A percentile compares a stretch with the other conserved stretches of the same genome.
Conservation (phyloP, 2,329 filamentous ascomycete species). For the Alternaria alternata region DNA sequence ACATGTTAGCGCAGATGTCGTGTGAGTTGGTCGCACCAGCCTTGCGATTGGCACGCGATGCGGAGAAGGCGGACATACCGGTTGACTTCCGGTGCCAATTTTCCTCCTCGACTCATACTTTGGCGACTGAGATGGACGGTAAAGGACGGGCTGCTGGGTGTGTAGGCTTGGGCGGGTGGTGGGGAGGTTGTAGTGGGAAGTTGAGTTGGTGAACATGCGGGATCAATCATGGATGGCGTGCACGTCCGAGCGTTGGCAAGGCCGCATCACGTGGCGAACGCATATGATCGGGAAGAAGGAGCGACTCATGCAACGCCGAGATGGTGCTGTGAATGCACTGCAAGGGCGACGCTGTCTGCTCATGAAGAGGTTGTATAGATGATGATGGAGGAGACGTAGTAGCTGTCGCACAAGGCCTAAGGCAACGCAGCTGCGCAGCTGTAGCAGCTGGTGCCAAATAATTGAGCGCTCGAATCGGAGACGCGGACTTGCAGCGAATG, state of each 20-base stretch:
- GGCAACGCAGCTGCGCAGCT: neutral
- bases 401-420: neutral
- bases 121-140: conserved; percentile 38
- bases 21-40: conserved; percentile 33
- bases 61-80: conserved; percentile 67
- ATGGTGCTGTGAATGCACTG: conserved; percentile 5
- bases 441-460: neutral
- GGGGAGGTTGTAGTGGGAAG: conserved; percentile 12
- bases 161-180: conserved; percentile 19
- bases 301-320: conserved; percentile 12
- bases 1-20: conserved; percentile 44
- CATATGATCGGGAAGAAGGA: conserved; percentile 1
- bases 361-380: neutral
- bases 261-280: conserved; percentile 10
- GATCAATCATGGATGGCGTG: conserved; percentile 14
- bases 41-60: conserved; percentile 25
- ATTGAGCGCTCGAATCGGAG: conserved; percentile 30
- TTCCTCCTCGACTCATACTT: conserved; percentile 96
- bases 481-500: conserved; percentile 34
- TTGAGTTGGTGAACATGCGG: conserved; percentile 20
- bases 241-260: conserved; percentile 11
- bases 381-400: neutral
- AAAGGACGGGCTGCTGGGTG: conserved; percentile 34
- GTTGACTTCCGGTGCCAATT: conserved; percentile 99
- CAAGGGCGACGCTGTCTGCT: neutral